Evolutionary conservation across 2,329 filamentous ascomycete species (phyloP).

Genomic region (Ceratocystis huliohia): DNA sequence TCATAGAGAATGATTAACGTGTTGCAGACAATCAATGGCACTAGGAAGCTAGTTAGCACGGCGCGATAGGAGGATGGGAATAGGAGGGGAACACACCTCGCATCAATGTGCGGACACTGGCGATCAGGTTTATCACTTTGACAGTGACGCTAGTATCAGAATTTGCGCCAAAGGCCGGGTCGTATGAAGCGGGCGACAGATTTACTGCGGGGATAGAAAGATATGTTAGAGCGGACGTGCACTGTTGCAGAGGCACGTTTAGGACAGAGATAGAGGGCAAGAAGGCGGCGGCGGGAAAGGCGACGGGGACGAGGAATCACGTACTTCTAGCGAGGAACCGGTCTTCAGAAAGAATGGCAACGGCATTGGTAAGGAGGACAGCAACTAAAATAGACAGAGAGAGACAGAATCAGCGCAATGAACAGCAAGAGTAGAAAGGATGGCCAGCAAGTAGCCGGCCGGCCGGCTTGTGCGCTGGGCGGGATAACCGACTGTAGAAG

Average conservation of each 20-base stretch:
- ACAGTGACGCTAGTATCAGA: constrained; percentile 69
- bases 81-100: constrained; percentile 46
- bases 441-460: background rate
- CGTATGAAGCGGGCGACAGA: constrained; percentile 56
- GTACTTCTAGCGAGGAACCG: constrained; percentile 65
- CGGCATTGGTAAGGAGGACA: constrained; percentile 82
- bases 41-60: constrained; percentile 32
- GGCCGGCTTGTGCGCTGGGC: constrained; percentile 10
- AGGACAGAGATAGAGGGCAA: background rate
- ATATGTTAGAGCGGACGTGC: constrained; percentile 20
- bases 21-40: constrained; percentile 76
- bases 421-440: background rate
- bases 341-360: constrained; percentile 89
- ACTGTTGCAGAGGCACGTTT: background rate
- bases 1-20: constrained; percentile 73
- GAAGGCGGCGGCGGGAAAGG: background rate
- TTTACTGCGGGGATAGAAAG: constrained; percentile 40
- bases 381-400: constrained; percentile 37
- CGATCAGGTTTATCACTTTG: constrained; percentile 79
- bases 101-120: constrained; percentile 82
- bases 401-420: background rate
- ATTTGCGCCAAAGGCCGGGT: constrained; percentile 65
- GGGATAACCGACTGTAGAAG: constrained; percentile 41
- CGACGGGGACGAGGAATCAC: constrained; percentile 18
- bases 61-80: background rate